Percentiles rank a stretch among this genome's conserved stretches.
Evolutionary conservation across 495 filamentous ascomycete genomes (phyloP).

Genomic region (Trichoderma erinaceum): DNA sequence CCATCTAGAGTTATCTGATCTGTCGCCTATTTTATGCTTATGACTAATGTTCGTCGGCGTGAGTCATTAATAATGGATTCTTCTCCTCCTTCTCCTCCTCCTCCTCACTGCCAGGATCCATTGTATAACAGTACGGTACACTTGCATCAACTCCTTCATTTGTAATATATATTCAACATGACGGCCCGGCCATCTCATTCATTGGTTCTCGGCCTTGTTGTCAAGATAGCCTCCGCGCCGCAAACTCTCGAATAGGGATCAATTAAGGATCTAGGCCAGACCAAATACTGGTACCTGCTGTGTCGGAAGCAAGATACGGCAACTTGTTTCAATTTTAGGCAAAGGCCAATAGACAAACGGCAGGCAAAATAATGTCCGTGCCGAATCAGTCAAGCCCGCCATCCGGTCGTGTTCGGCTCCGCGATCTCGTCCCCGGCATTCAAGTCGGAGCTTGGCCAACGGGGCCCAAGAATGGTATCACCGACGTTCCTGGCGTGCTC

Average conservation of each 20-base stretch:
- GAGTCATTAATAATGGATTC: neutral
- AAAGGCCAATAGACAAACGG: neutral
- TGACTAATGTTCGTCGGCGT: conserved; percentile 2
- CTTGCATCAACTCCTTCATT: neutral
- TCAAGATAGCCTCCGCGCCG: neutral
- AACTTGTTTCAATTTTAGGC: neutral
- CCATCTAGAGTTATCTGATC: neutral
- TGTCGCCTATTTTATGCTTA: neutral
- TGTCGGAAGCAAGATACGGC: neutral
- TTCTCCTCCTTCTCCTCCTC: neutral
- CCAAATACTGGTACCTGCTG: neutral
- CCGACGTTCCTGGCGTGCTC: conserved; percentile 45
- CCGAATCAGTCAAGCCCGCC: neutral
- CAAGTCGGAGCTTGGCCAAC: conserved; percentile 32
- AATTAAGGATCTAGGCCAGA: neutral
- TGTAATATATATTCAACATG: neutral
- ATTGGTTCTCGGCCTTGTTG: neutral
- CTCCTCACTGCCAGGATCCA: neutral
- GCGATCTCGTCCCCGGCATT: conserved; percentile 38
- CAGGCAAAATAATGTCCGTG: neutral
- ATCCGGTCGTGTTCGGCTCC: conserved; percentile 21
- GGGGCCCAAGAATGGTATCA: conserved; percentile 44
- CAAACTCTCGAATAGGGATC: neutral
- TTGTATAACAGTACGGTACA: neutral
- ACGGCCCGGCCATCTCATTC: neutral